phyloP scores from a whole-genome alignment of 306 rosid species.

The Cicer judaicum region DNA sequence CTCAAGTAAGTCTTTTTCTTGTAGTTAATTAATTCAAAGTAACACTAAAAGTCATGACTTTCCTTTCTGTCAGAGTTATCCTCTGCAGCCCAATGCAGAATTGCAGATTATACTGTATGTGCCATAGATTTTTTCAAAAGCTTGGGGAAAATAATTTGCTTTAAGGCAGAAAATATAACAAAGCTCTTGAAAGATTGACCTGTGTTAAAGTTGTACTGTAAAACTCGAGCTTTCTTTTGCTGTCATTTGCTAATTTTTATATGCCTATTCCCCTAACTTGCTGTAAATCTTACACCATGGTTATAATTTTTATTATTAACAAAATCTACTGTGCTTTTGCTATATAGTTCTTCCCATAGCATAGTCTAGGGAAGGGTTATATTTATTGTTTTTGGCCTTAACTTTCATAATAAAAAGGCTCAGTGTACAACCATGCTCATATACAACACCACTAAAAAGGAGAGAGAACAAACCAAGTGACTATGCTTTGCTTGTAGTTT shows the following conservation, averaged over 20 bases:
- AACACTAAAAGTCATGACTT: not conserved
- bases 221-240: not conserved
- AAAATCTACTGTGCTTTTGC: not conserved
- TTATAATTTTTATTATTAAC: not conserved
- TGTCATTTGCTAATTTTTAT: not conserved
- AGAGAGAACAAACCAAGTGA: not conserved
- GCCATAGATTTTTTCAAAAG: not conserved
- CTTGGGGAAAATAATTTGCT: not conserved
- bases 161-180: not conserved
- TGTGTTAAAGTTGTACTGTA: not conserved
- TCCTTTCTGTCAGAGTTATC: conserved; percentile 24
- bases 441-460: conserved; percentile 8
- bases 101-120: not conserved
- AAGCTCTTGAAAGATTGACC: not conserved
- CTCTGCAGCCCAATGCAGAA: conserved; percentile 16
- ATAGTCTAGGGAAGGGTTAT: not conserved
- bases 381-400: not conserved
- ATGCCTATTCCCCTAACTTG: not conserved
- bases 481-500: not conserved
- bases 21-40: not conserved
- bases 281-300: not conserved
- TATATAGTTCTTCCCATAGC: not conserved
- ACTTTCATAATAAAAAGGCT: not conserved
- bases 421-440: not conserved
- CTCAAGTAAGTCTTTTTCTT: conserved; percentile 57